Base-by-base conservation (phyloP, 768 basidiomycete genomes). In the Mrakia blollopis region DNA sequence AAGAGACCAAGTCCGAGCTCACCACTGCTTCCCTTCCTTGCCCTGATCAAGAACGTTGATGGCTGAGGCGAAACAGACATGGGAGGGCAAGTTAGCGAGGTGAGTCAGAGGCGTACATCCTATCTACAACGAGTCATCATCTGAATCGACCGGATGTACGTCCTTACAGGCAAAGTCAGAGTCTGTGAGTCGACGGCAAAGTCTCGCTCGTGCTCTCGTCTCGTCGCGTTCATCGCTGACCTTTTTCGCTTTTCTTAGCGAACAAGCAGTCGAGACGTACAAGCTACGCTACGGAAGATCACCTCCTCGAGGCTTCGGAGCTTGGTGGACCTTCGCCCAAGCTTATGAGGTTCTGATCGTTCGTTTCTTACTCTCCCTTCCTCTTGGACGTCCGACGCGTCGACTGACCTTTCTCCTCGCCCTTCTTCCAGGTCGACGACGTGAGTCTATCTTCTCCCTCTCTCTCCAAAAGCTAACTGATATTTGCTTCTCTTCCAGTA, bases 281-380 rank as follows among this genome's bases (percentile, higher is more conserved):
- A 78, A 79, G 77, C 52, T 74, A 50, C 60, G 81, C 23, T 80
- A 81, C 71, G 79, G 79, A 0, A 44, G 76, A 28, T 37, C 62
- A 16, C 82, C 82, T 14, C 82, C 82, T 14, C 80, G 79, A 61
- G 82, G 81, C 5, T 82, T 82, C 67, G 81, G 81, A 69, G 80
- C 80, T 71, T 82, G 82, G 82, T 82, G 82, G 82, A 72, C 37
- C 30, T 81, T 80, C 61, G 82, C 80, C 13, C 61, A 47, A 13
- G 0, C 25, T 0, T 0, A 73, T 25, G 16, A 60, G 7, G 61
- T 73, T 54, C 21, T 39, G 11, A 73, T 73, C 39, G 72, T 73
- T 25, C 32, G 65, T n/a, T 67, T 2, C 35, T 54, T 13, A 3
- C n/a, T 3, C 54, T 23, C 3, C 11, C 16, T n/a, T 30, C 61